A percentile compares a stretch with the other conserved stretches of the same genome.
Evolutionary conservation across 441 rosid species (phyloP).

Genomic region (Arabidopsis lyrata): DNA sequence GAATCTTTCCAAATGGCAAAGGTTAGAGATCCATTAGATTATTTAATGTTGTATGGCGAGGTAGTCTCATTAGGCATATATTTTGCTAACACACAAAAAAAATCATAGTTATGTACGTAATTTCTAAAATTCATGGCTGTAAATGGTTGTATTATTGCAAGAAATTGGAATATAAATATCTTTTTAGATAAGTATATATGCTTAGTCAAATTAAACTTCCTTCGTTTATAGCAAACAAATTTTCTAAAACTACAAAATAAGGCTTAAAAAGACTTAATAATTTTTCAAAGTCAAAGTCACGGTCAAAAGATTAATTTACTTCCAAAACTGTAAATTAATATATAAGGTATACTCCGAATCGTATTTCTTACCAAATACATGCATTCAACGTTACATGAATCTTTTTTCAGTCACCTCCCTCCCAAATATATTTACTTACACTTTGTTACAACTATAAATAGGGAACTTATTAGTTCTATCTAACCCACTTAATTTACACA

Average conservation of each 20-base stretch:
- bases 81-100: neutral
- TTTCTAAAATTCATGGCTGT: neutral
- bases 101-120: neutral
- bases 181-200: too few relatives aligned
- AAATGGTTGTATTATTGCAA: neutral
- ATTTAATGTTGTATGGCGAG: too few relatives aligned
- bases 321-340: neutral
- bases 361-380: neutral
- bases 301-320: too few relatives aligned
- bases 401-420: neutral
- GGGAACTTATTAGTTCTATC: neutral
- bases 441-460: constrained; percentile 16
- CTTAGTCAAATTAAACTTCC: neutral
- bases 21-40: too few relatives aligned
- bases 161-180: neutral
- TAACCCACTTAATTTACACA: neutral
- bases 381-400: constrained; percentile 23
- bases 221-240: neutral
- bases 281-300: neutral
- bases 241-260: too few relatives aligned
- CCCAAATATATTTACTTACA: neutral
- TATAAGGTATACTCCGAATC: neutral
- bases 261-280: too few relatives aligned
- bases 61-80: too few relatives aligned
- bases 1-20: too few relatives aligned